Evolutionary conservation across 169 alveolate species (phyloP), one percentile per base, ranked within the genome.

Genomic region (Cryptosporidium parvum): DNA sequence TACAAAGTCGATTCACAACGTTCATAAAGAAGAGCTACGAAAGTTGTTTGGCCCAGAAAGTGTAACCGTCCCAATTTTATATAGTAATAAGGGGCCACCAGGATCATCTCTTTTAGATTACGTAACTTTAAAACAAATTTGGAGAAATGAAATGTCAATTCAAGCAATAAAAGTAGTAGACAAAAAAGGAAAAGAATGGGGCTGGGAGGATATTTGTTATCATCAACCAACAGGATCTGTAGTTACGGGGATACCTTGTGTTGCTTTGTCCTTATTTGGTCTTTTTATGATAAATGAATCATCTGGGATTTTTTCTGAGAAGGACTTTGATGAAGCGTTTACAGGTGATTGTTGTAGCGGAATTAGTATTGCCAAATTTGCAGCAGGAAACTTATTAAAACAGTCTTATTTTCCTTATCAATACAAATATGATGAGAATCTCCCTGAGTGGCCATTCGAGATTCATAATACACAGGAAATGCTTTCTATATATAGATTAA

Each of bases 301-400:
- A 45, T 58, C 52, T 21, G 89, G 89, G 29, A 80, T 80, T 26
- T 80, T 80, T 16, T 26, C 89, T 1, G 89, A 80, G 35, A 44
- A 33, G 33, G 89, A 80, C 42, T 80, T 80, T 65, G 89, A 80
- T 31, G 53, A 51, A 12, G 89, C 89, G 2, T 80, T 29, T 80
- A 62, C 89, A n/a, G 89, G 89, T 7, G 80, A 80, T 1, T 80
- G 89, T 21, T 80, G 89, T 26, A 51, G 89, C 14, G 89, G 89
- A 6, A 44, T 80, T n/a, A 65, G 51, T 39, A 80, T 80, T 26
- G 48, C 48, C 2, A 80, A 80, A 58, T 80, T 80, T 67, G 89
- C 89, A 12, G 89, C 89, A 8, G 89, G 89, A 3, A 80, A 80
- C 53, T 51, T 80, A 0, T 62, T 80, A 12, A 80, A 80, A 37